Evolutionary conservation across 129 eudicot species (phyloP).

Genomic region (Heracleum sosnowskyi): DNA sequence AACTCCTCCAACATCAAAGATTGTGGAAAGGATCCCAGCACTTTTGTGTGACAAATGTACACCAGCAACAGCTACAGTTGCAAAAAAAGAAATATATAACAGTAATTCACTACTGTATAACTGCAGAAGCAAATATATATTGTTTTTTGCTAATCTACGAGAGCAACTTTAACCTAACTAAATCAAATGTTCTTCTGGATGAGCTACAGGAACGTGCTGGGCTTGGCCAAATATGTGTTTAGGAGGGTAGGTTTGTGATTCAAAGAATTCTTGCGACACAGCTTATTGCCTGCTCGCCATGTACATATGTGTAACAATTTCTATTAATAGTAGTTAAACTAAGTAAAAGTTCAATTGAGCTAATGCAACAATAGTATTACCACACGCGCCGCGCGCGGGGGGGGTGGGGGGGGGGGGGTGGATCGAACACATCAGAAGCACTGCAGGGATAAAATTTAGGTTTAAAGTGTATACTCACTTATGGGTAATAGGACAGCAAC

Average conservation of each 20-base stretch:
- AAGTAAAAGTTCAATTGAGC: not conserved
- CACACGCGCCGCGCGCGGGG: too few relatives aligned
- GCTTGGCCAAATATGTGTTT: not conserved
- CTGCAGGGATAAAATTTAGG: not conserved
- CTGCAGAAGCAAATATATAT: not conserved
- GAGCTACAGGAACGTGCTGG: not conserved
- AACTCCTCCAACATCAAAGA: conserved; percentile 94
- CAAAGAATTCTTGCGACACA: not conserved
- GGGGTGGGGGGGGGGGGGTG: too few relatives aligned
- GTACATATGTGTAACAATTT: not conserved
- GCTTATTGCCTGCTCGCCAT: not conserved
- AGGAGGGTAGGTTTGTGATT: not conserved
- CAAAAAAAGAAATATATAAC: not conserved
- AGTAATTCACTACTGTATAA: not conserved
- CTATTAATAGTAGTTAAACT: not conserved
- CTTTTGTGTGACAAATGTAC: conserved; percentile 80
- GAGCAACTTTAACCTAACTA: not conserved
- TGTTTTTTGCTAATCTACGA: too few relatives aligned
- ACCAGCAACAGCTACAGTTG: conserved; percentile 83
- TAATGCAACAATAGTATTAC: not conserved
- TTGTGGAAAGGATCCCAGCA: conserved; percentile 85
- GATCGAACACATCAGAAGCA: not conserved
- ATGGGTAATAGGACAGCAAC: not conserved
- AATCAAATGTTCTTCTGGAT: not conserved
- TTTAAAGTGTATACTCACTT: not conserved